Base-by-base conservation (phyloP, 495 filamentous ascomycete genomes). In the Talaromyces adpressus region DNA sequence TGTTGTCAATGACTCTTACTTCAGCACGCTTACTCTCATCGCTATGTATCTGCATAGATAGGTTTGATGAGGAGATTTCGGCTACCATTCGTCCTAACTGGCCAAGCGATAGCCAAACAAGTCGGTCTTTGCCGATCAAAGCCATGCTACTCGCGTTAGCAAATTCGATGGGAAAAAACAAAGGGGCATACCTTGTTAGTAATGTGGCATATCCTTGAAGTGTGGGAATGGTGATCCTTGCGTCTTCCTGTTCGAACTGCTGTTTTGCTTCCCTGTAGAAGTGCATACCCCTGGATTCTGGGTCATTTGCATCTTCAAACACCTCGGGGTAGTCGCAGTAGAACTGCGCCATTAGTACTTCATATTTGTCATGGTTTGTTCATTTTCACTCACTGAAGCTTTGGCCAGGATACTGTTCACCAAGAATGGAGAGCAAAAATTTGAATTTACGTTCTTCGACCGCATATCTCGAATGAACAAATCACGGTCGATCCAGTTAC, bases 381-480 rank as follows among this genome's bases (percentile, higher is more conserved):
- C 22, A 1, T 58, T 6, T n/a, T 58, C 12, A 71, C 76, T 68
- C 59, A 70, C 77, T 70, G 66, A 77, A 59, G 62, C 73, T 30
- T 65, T 61, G 8, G 77, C 72, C 29, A 80, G 74, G 36, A 83
- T 76, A 16, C 71, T 69, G 56, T 81, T 82, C 59, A 83, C 79
- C 18, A 82, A 68, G 25, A 81, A 76, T 1, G 77, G 74, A 3
- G 79, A 78, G 66, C 79, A 82, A 57, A 75, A 79, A 25, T 39
- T 63, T 16, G 64, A 67, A 2, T 72, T 62, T 7, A 68, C 12
- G 32, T 72, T 60, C 1, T 71, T 73, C 0, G 69, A 61, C 20
- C 68, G 66, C 73, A 81, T 78, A 30, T 79, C 76, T 6, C 68
- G 60, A 8, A 81, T 61, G 56, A 82, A 81, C 14, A 76, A 62